Conservation (phyloP, 495 filamentous ascomycete species). For the Monascus purpureus region DNA sequence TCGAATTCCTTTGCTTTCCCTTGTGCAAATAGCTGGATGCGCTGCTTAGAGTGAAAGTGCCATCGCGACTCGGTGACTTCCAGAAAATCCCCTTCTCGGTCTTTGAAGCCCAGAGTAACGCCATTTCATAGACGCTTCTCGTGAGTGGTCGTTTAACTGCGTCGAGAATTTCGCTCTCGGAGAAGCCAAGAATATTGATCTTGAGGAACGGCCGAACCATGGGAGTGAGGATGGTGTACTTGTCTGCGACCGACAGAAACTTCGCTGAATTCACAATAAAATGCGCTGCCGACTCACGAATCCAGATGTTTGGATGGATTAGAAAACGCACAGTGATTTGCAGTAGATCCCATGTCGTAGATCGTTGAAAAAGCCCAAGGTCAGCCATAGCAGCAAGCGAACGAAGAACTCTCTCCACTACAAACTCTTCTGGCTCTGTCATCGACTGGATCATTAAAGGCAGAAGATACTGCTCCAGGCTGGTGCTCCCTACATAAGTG, state of each 20-base stretch:
- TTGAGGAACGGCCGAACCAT: slow-evolving; percentile 75
- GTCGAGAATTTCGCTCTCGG: slow-evolving; percentile 64
- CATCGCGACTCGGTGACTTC: slow-evolving; percentile 54
- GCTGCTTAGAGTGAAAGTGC: slow-evolving; percentile 47
- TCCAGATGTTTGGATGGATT: slow-evolving; percentile 91
- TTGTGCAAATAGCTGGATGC: slow-evolving; percentile 13
- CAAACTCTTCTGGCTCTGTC: slow-evolving; percentile 88
- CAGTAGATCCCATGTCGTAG: slow-evolving; percentile 75
- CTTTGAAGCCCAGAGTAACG: slow-evolving; percentile 74
- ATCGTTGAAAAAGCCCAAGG: slow-evolving; percentile 72
- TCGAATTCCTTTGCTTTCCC: slow-evolving; percentile 11
- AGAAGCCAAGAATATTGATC: slow-evolving; percentile 44
- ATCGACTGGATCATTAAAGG: slow-evolving; percentile 95
- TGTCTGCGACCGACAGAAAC: slow-evolving; percentile 70
- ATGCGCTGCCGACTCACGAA: slow-evolving; percentile 72
- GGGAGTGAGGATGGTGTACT: slow-evolving; percentile 67
- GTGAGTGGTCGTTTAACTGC: slow-evolving; percentile 73
- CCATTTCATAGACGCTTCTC: slow-evolving; percentile 67
- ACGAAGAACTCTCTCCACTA: slow-evolving; percentile 79
- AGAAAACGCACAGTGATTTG: slow-evolving; percentile 69
- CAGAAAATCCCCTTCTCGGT: slow-evolving; percentile 72
- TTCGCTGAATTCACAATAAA: slow-evolving; percentile 66
- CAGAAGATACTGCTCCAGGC: slow-evolving; percentile 88
- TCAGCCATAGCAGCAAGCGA: slow-evolving; percentile 83
- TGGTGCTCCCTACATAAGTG: slow-evolving; percentile 72